Base-by-base conservation (phyloP, 352 stramenopile genomes). In the Pythium brassicae region DNA sequence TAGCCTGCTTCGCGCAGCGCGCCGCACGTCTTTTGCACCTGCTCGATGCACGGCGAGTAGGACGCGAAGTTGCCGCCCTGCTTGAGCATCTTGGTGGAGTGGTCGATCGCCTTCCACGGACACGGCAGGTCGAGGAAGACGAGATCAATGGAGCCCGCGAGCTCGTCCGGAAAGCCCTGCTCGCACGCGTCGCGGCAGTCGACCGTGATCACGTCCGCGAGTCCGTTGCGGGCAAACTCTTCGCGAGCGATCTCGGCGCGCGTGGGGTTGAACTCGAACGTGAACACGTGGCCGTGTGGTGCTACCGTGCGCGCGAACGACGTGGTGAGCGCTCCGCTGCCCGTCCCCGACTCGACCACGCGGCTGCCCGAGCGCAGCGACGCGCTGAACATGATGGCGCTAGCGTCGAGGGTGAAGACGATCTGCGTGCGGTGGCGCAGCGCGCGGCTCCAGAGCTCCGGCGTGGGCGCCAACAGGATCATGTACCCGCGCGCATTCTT, bases 31-130 rank as follows among this genome's bases (percentile, higher is more conserved):
- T 92, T 91, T 70, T 98, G 94, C 27, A 98, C 97, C 70, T 99
- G 97, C 76, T 99, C 97, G 50, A 99, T 98, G 68, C 97, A 99
- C 5, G 97, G 97, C 54, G 89, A 98, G 77, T 99, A 99, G 26
- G 86, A 98, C 45, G 94, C 97, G 50, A 99, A 87, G 45, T 83
- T 78, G 17, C 87, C 94, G 60, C 90, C 92, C 39, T 89, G 76
- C 71, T 98, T 98, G 35, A 99, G 77, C 66, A 92, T 87, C 66
- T 94, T 79, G 43, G 86, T 80, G 1, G 96, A 96, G 70, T 99
- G 89, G 20, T 78, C 74, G 20, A 99, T 86, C 14, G 95, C 96
- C 50, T 94, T 82, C 97, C 97, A 99, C 10, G 97, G 97, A 65
- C 97, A 96, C 2, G 97, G 97, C 54, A 99, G 68, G 68, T 99